Conservation (phyloP, 257 asterid genomes). For the Solanum phureja region DNA sequence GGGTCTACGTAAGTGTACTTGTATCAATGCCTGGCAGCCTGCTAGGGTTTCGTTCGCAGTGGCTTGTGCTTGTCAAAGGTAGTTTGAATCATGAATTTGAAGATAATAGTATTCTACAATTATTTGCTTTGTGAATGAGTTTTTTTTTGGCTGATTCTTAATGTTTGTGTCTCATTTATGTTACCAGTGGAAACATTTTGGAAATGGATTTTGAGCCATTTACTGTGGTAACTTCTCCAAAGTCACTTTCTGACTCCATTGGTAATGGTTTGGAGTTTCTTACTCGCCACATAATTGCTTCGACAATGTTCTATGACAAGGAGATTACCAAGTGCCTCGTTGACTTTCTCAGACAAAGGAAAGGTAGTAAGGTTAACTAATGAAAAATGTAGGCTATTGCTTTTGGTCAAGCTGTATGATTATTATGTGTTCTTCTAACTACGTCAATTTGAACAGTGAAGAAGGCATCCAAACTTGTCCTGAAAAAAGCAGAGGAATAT, state of each 20-base stretch:
- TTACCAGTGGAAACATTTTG: constrained; percentile 1
- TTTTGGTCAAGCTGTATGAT: neutral
- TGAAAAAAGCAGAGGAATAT: constrained; percentile 15
- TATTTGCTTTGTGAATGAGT: too few relatives aligned
- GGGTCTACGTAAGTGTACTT: too few relatives aligned
- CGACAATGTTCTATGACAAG: constrained; percentile 10
- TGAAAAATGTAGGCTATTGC: neutral
- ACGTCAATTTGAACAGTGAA: neutral
- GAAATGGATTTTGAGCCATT: constrained; percentile 32
- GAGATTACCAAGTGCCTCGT: constrained; percentile 8
- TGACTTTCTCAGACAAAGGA: constrained; percentile 21
- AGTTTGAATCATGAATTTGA: neutral
- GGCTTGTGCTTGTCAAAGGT: neutral
- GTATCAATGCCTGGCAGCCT: too few relatives aligned
- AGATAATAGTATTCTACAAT: neutral
- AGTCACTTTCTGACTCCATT: constrained; percentile 10
- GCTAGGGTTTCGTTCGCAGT: too few relatives aligned
- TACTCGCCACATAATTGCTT: constrained; percentile 15
- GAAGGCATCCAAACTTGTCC: constrained; percentile 1
- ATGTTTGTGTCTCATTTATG: neutral
- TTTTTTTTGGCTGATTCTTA: neutral
- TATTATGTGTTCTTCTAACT: neutral
- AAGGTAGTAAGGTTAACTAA: neutral
- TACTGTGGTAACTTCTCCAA: constrained; percentile 5
- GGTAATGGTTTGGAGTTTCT: constrained; percentile 27